phyloP scores from a whole-genome alignment of 768 basidiomycete species.

The Macrolepiota dolichaula region DNA sequence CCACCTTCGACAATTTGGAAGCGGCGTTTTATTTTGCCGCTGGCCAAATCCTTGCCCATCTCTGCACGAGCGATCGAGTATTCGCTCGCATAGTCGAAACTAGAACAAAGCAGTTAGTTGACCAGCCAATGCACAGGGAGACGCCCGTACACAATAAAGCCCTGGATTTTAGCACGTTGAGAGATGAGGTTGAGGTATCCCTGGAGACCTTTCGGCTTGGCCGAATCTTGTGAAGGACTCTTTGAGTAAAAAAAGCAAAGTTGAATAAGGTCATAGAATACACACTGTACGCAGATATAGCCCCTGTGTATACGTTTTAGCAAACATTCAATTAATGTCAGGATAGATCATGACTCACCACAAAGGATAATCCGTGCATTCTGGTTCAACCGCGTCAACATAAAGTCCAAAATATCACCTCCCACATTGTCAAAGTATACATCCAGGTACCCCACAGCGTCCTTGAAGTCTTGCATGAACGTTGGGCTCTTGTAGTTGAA shows the following conservation, averaged over 20 bases:
- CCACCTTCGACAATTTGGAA: constrained; percentile 77
- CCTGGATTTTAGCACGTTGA: constrained; percentile 76
- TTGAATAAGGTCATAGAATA: background rate
- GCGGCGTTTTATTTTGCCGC: constrained; percentile 74
- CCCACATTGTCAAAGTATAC: constrained; percentile 85
- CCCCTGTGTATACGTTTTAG: constrained; percentile 46
- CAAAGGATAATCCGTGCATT: constrained; percentile 78
- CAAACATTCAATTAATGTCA: background rate
- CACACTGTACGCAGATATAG: constrained; percentile 83
- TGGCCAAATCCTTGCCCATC: constrained; percentile 52
- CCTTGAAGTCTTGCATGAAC: constrained; percentile 72
- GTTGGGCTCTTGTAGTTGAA: constrained; percentile 83
- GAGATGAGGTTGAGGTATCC: constrained; percentile 69
- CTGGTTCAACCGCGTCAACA: constrained; percentile 70
- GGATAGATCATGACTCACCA: constrained; percentile 43
- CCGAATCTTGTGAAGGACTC: constrained; percentile 36
- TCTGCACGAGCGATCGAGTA: constrained; percentile 58
- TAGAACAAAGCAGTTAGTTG: constrained; percentile 21
- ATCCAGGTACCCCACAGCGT: constrained; percentile 73
- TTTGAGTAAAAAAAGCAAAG: background rate
- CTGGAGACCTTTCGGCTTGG: constrained; percentile 61
- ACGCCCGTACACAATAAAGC: constrained; percentile 70
- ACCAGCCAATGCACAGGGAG: background rate
- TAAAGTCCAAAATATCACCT: constrained; percentile 78
- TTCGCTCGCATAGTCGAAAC: constrained; percentile 69